These are phyloP conservation scores for Colletotrichum falcatum DNA, from an alignment of 2,329 filamentous ascomycete species.

Conservation along the genomic window DNA sequence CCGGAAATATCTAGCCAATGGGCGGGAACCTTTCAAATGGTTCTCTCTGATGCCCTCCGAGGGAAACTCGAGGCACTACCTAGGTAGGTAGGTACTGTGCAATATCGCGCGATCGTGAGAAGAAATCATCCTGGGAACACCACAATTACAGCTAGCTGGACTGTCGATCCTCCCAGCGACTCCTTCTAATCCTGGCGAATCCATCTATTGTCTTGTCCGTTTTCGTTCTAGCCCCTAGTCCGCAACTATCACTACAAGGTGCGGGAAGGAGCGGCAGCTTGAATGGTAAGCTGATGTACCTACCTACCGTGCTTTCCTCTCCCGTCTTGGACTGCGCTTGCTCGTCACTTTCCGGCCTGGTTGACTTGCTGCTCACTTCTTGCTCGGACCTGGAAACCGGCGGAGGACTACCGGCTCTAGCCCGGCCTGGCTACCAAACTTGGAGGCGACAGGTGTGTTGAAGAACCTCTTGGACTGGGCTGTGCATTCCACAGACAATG, in stretches of 20 bases:
- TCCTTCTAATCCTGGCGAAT: not conserved
- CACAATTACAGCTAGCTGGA: not conserved
- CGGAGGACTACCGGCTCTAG: not conserved
- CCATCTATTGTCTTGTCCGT: not conserved
- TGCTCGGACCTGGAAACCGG: not conserved
- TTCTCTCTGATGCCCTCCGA: not conserved
- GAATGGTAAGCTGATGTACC: slow-evolving; percentile 5
- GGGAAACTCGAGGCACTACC: not conserved
- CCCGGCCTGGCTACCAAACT: not conserved
- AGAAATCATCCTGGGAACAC: not conserved
- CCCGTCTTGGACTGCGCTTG: not conserved
- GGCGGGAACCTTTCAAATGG: no score
- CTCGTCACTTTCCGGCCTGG: slow-evolving; percentile 2
- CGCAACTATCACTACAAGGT: not conserved
- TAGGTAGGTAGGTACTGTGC: no score
- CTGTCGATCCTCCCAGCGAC: not conserved
- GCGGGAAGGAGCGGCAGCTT: slow-evolving; percentile 5
- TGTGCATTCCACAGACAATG: slow-evolving; percentile 25
- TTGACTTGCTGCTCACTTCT: not conserved
- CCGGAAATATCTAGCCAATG: not conserved
- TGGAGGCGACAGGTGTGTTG: not conserved
- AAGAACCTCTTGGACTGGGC: slow-evolving; percentile 1
- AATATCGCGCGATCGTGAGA: not conserved
- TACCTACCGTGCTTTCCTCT: not conserved
- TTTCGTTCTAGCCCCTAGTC: not conserved